Percentiles rank a stretch among this genome's conserved stretches.
These are phyloP conservation scores for Platanthera guangdongensis DNA, from an alignment of 106 monocot genomes.

Conservation along the genomic window DNA sequence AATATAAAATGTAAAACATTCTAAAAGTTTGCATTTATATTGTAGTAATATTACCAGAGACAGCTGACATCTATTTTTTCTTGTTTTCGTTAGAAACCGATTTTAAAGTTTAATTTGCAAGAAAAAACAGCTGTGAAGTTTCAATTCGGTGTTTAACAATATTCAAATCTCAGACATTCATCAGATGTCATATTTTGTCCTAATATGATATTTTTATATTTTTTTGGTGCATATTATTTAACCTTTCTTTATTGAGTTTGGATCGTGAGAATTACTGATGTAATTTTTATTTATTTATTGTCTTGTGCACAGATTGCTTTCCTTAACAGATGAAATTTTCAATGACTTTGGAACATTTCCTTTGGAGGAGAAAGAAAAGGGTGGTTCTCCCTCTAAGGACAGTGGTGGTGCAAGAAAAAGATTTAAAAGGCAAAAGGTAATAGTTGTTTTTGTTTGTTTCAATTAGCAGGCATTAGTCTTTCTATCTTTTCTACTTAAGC, in stretches of 20 bases:
- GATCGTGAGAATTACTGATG: neutral
- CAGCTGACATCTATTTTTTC: neutral
- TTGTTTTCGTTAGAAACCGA: neutral
- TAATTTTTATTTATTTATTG: neutral
- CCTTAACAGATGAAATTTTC: conserved; percentile 51
- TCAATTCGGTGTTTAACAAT: neutral
- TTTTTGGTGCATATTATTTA: neutral
- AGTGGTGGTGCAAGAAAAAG: conserved; percentile 22
- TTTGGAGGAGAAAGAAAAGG: conserved; percentile 26
- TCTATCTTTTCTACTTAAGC: neutral
- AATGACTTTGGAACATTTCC: conserved; percentile 49
- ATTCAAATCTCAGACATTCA: neutral
- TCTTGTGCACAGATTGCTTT: conserved; percentile 39
- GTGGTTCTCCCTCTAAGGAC: conserved; percentile 5
- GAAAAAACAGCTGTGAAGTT: neutral
- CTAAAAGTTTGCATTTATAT: too few relatives aligned
- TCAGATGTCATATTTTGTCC: neutral
- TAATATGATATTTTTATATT: neutral
- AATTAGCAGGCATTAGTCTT: neutral
- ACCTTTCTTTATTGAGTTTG: neutral
- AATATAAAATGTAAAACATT: too few relatives aligned
- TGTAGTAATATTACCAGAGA: neutral
- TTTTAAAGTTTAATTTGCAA: neutral
- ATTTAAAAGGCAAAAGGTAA: conserved; percentile 28
- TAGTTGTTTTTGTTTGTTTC: neutral